A percentile compares a stretch with the other conserved stretches of the same genome.
Conservation (phyloP, 2,329 filamentous ascomycete genomes). For the Tolypocladium ophioglossoides region DNA sequence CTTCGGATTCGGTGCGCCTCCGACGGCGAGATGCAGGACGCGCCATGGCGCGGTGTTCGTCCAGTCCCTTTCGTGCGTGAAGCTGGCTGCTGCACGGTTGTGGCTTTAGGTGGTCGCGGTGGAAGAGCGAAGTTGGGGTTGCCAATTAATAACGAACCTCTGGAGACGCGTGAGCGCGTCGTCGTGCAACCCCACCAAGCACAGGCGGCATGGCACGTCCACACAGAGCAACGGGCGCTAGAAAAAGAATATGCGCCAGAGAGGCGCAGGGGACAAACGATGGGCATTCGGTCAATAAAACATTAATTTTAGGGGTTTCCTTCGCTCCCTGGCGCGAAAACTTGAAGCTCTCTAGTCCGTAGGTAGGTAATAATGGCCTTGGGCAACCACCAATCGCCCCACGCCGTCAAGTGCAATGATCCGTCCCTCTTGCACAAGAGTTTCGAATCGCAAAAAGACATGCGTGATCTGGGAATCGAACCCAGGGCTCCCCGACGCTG, state of each 20-base stretch:
- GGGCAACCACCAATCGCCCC: no score
- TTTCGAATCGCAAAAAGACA: conserved; percentile 4
- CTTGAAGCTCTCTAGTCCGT: no score
- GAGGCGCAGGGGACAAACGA: no score
- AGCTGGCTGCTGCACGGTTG: background rate
- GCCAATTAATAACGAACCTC: background rate
- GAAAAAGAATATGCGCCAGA: no score
- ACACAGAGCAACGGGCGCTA: no score
- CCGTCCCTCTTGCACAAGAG: no score
- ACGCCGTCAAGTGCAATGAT: no score
- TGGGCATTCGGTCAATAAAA: no score
- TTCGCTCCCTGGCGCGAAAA: no score
- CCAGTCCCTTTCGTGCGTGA: background rate
- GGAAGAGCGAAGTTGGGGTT: background rate
- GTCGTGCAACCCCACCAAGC: background rate
- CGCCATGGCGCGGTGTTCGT: conserved; percentile 14
- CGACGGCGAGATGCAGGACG: conserved; percentile 26
- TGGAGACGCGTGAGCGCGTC: background rate
- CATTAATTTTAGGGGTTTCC: no score
- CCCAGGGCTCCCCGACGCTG: conserved; percentile 18
- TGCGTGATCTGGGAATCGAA: conserved; percentile 20
- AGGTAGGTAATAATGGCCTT: no score
- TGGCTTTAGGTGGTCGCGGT: background rate
- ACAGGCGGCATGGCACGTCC: background rate
- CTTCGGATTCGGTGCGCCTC: conserved; percentile 30